Percentiles rank a stretch among this genome's conserved stretches.
Evolutionary conservation across 2,329 filamentous ascomycete genomes (phyloP).

Genomic region (Colletotrichum coccodes): DNA sequence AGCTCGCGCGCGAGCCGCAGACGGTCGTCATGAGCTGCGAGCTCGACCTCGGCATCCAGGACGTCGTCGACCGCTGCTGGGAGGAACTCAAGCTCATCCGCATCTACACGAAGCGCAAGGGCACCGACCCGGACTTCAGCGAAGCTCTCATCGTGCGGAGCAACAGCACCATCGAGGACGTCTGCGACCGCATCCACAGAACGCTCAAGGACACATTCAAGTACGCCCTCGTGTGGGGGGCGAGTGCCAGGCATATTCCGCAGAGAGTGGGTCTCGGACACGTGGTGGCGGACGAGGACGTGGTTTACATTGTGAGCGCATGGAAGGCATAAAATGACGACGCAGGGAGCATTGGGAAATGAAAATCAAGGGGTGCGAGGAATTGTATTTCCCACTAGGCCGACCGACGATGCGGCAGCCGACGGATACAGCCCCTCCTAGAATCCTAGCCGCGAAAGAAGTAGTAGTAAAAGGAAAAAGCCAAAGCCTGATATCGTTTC

Average conservation of each 20-base stretch:
- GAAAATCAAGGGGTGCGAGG: conserved; percentile 8
- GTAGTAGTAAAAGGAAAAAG: conserved; percentile 18
- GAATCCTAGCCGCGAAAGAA: conserved; percentile 7
- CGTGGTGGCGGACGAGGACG: conserved; percentile 76
- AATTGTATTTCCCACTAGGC: conserved; percentile 26
- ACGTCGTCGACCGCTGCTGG: conserved; percentile 96
- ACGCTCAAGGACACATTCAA: conserved; percentile 98
- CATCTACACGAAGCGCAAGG: conserved; percentile 97
- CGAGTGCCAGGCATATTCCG: conserved; percentile 92
- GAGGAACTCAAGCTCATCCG: conserved; percentile 89
- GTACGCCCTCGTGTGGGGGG: conserved; percentile 97
- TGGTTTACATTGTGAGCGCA: conserved; percentile 74
- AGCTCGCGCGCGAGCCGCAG: conserved; percentile 89
- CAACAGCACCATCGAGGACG: conserved; percentile 92
- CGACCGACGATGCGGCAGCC: conserved; percentile 9
- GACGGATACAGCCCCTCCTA: conserved; percentile 25
- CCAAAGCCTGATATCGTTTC: conserved; percentile 35
- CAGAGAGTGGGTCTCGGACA: conserved; percentile 91
- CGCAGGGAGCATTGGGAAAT: not conserved
- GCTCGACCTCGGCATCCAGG: conserved; percentile 89
- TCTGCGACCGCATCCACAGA: conserved; percentile 94
- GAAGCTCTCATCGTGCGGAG: conserved; percentile 93
- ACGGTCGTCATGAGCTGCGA: conserved; percentile 99
- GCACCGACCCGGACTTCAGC: conserved; percentile 85
- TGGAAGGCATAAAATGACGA: conserved; percentile 63